Conservation (phyloP, 225 moss, liverwort and hornwort genomes). For the Rhytidiadelphus loreus region DNA sequence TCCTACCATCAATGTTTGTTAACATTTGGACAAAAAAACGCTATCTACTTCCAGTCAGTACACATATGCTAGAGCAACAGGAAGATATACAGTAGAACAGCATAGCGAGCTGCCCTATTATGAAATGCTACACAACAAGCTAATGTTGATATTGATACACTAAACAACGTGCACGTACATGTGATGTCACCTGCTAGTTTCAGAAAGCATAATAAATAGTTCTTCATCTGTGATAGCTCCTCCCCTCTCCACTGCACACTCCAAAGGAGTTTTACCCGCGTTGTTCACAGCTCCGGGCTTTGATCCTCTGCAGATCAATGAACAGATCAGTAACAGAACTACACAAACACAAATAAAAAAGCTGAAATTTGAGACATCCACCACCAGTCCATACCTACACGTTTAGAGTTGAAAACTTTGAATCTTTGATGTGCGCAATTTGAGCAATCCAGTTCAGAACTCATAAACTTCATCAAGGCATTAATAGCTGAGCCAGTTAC, state of each 20-base stretch:
- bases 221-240: conserved; percentile 84
- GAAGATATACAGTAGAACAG: conserved; percentile 7
- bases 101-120: conserved; percentile 1
- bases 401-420: neutral
- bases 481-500: neutral
- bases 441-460: neutral
- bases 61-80: neutral
- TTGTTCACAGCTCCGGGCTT: conserved; percentile 43
- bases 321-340: neutral
- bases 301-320: conserved; percentile 56
- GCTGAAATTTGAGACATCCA: neutral
- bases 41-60: neutral
- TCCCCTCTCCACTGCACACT: conserved; percentile 65
- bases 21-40: neutral
- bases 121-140: conserved; percentile 14
- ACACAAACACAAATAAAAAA: neutral
- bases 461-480: neutral
- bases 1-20: neutral
- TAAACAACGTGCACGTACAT: neutral
- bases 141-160: conserved; percentile 16
- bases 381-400: neutral
- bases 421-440: neutral
- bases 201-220: conserved; percentile 73
- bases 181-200: conserved; percentile 47
- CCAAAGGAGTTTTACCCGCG: conserved; percentile 79